Evolutionary conservation across 768 basidiomycete genomes (phyloP).

Genomic region (Ramaria sp.): DNA sequence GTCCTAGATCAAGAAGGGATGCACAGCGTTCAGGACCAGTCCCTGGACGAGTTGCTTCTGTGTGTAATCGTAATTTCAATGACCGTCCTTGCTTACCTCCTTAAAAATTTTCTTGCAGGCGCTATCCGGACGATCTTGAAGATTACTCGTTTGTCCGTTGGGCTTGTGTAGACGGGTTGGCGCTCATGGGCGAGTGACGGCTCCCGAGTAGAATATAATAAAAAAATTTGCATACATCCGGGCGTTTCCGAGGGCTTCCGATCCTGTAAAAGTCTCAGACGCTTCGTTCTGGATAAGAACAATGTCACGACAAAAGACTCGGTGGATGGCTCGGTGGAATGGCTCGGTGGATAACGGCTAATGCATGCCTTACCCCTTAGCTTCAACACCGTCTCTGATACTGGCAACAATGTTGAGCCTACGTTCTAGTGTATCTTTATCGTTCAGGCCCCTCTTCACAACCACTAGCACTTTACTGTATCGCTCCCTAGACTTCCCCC

Average conservation of each 20-base stretch:
- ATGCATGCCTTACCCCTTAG: neutral
- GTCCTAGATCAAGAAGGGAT: constrained; percentile 56
- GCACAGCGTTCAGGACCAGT: constrained; percentile 23
- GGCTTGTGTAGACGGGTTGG: constrained; percentile 43
- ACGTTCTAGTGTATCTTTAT: neutral
- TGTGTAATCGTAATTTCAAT: constrained; percentile 24
- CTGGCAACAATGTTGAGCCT: neutral
- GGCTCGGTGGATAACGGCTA: constrained; percentile 32
- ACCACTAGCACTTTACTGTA: too few species aligned
- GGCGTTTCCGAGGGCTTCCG: neutral
- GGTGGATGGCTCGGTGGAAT: constrained; percentile 42
- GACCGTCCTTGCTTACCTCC: constrained; percentile 12
- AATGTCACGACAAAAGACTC: neutral
- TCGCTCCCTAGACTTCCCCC: neutral
- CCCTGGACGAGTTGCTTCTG: constrained; percentile 29
- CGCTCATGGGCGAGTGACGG: constrained; percentile 32
- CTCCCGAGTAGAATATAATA: constrained; percentile 2
- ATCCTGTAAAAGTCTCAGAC: neutral
- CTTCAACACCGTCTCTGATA: neutral
- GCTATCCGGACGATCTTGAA: constrained; percentile 34
- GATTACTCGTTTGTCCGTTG: constrained; percentile 38
- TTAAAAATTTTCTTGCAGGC: constrained; percentile 19
- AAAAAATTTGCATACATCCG: neutral
- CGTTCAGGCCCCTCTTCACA: neutral
- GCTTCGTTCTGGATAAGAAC: neutral